These are phyloP conservation scores for Phytophthora tentaculata DNA, from an alignment of 352 stramenopile species.

Conservation along the genomic window DNA sequence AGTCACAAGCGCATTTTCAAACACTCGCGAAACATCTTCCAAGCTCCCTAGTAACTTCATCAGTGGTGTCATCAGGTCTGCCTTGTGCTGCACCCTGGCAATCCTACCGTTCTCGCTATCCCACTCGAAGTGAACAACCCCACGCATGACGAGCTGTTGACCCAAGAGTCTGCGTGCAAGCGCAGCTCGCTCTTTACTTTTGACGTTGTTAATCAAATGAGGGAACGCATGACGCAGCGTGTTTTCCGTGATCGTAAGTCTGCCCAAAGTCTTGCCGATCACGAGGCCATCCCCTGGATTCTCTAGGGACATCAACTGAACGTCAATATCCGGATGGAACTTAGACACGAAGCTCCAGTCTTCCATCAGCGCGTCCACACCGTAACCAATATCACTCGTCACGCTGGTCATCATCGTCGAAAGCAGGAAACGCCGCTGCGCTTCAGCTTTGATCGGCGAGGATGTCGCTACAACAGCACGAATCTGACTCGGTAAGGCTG, in stretches of 20 bases:
- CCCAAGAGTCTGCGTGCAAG: constrained; percentile 11
- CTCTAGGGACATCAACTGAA: constrained; percentile 13
- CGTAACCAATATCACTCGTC: constrained; percentile 2
- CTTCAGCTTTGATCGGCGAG: neutral
- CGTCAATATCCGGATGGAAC: constrained; percentile 18
- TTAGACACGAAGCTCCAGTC: constrained; percentile 16
- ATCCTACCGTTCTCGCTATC: constrained; percentile 2
- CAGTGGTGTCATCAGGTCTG: constrained; percentile 16
- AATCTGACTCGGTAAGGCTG: neutral
- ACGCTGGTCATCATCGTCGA: constrained; percentile 14
- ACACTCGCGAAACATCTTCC: constrained; percentile 19
- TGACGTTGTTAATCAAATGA: constrained; percentile 1
- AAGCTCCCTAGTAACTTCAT: constrained; percentile 16
- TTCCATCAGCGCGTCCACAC: constrained; percentile 18
- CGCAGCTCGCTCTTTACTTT: neutral
- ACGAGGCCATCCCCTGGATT: constrained; percentile 8
- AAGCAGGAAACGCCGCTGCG: constrained; percentile 15
- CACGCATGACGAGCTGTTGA: constrained; percentile 13
- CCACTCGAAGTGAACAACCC: constrained; percentile 15
- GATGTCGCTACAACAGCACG: neutral
- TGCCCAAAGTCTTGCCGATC: constrained; percentile 6
- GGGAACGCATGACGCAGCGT: constrained; percentile 16
- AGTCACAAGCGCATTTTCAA: constrained; percentile 21
- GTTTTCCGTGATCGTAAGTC: constrained; percentile 22
- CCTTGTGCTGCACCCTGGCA: constrained; percentile 15